Evolutionary conservation across 2,329 filamentous ascomycete genomes (phyloP).

Genomic region (Phaeosphaeria sp.): DNA sequence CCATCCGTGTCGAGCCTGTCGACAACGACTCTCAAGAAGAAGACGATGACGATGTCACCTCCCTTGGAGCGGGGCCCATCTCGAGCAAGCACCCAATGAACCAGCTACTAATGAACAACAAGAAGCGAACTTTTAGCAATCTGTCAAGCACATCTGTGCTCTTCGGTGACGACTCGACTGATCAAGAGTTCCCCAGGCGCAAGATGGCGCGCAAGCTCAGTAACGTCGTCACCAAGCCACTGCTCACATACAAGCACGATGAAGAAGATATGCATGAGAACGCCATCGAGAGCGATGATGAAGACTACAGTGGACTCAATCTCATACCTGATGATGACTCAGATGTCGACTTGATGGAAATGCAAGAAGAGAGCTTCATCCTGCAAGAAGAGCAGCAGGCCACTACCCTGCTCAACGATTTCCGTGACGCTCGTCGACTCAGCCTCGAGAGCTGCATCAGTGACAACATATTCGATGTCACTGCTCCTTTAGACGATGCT

Average conservation of each 20-base stretch:
- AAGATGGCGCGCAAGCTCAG: constrained; percentile 47
- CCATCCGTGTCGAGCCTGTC: constrained; percentile 44
- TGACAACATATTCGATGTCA: constrained; percentile 44
- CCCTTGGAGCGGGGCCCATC: constrained; percentile 38
- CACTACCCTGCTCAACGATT: constrained; percentile 37
- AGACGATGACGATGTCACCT: constrained; percentile 35
- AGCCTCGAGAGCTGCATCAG: constrained; percentile 44
- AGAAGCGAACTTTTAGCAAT: constrained; percentile 50
- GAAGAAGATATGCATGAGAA: constrained; percentile 36
- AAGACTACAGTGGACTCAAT: constrained; percentile 75
- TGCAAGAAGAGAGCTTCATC: constrained; percentile 80
- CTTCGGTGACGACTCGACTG: constrained; percentile 43
- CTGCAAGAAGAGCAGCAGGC: constrained; percentile 51
- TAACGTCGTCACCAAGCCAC: constrained; percentile 39
- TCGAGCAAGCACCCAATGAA: constrained; percentile 38
- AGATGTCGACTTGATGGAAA: constrained; percentile 78
- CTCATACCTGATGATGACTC: constrained; percentile 81
- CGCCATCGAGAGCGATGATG: constrained; percentile 48
- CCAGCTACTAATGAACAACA: constrained; percentile 38
- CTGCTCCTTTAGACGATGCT: constrained; percentile 32
- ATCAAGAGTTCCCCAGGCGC: constrained; percentile 46
- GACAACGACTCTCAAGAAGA: constrained; percentile 37
- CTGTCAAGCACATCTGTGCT: constrained; percentile 47
- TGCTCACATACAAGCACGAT: constrained; percentile 45
- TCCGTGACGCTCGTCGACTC: constrained; percentile 42